A percentile compares a stretch with the other conserved stretches of the same genome.
Conservation (phyloP, 768 basidiomycete genomes). For the Auriculariales sp. region DNA sequence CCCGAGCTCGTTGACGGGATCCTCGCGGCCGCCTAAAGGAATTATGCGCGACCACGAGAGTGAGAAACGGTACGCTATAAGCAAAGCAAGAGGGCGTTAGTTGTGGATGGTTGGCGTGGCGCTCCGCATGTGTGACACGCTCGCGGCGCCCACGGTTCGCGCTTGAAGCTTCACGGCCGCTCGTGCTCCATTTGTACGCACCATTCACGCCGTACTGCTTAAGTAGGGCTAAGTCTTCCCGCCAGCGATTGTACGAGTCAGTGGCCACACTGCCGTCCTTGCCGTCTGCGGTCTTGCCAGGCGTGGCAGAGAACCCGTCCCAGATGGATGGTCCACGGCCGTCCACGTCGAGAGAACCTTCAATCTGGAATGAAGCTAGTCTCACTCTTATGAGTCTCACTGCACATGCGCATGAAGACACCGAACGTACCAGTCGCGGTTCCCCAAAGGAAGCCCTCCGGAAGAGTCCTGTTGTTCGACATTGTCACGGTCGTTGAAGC, state of each 20-base stretch:
- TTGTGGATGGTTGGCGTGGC: too few species aligned
- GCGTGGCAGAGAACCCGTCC: conserved; percentile 53
- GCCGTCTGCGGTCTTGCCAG: conserved; percentile 59
- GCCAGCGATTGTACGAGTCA: conserved; percentile 56
- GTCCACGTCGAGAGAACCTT: conserved; percentile 45
- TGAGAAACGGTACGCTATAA: conserved; percentile 63
- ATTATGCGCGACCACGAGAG: conserved; percentile 66
- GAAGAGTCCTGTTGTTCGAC: too few species aligned
- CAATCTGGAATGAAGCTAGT: conserved; percentile 58
- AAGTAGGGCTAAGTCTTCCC: conserved; percentile 49
- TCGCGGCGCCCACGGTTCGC: too few species aligned
- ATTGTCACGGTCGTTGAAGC: too few species aligned
- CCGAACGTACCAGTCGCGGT: conserved; percentile 47
- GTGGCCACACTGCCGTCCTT: conserved; percentile 54
- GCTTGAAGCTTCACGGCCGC: too few species aligned
- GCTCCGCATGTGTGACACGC: too few species aligned
- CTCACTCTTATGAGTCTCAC: background rate
- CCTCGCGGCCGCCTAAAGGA: conserved; percentile 55
- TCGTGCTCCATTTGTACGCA: too few species aligned
- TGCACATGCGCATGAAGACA: conserved; percentile 2
- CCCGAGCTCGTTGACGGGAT: conserved; percentile 56
- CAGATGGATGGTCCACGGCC: conserved; percentile 59
- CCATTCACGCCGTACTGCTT: conserved; percentile 51
- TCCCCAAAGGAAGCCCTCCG: conserved; percentile 52
- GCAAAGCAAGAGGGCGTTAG: too few species aligned